Evolutionary conservation across 345 rosid species (phyloP).

Genomic region (Euphorbia lathyris): DNA sequence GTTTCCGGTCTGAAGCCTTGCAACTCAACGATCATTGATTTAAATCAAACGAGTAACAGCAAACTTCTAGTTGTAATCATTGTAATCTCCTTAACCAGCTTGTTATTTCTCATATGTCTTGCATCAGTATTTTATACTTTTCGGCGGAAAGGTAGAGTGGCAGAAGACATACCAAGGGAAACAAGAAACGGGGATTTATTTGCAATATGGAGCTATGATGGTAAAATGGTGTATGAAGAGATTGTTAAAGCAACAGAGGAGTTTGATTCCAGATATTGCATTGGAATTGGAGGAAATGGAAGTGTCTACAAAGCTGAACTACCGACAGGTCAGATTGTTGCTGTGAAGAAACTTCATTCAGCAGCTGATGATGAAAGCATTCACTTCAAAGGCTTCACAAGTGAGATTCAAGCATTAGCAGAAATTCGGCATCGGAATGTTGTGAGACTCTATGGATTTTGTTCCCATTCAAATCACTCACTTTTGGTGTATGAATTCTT

Average conservation of each 20-base stretch:
- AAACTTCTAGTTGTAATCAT: neutral
- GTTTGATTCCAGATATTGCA: neutral
- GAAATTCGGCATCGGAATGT: constrained; percentile 4
- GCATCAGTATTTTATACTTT: neutral
- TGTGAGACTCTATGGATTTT: neutral
- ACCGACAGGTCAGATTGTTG: neutral
- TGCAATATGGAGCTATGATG: neutral
- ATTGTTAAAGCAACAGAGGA: constrained; percentile 6
- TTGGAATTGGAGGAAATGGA: neutral
- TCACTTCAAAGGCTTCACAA: neutral
- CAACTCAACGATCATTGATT: neutral
- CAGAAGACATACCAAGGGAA: neutral
- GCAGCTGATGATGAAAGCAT: neutral
- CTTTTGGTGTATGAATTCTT: neutral
- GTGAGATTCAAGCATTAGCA: constrained; percentile 5
- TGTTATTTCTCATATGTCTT: neutral
- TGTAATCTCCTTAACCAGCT: neutral
- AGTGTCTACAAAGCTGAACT: neutral
- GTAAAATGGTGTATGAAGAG: neutral
- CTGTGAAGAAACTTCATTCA: neutral
- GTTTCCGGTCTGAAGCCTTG: neutral
- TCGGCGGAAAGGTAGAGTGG: neutral
- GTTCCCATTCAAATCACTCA: neutral
- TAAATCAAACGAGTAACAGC: neutral
- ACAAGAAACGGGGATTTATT: neutral